phyloP scores from a whole-genome alignment of 805 yeast genomes.

The Ogataea ganodermae region DNA sequence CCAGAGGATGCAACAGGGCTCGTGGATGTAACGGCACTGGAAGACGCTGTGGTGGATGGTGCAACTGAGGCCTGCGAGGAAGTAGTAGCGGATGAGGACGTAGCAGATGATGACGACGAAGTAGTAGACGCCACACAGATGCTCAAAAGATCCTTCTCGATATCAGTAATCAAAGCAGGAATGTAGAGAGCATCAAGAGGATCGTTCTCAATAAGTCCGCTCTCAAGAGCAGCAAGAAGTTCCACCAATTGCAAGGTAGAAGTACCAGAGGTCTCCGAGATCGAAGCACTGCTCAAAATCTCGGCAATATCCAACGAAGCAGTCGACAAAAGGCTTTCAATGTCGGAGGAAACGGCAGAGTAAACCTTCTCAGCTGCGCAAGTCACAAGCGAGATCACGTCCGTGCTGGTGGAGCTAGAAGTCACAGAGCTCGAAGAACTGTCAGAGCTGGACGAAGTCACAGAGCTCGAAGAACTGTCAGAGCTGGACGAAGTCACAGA shows the following conservation, averaged over 20 bases:
- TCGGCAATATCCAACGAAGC: neutral
- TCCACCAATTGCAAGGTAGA: neutral
- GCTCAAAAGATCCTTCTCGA: neutral
- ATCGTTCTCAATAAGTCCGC: neutral
- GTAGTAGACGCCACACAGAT: neutral
- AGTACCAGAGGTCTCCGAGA: neutral
- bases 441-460: too few relatives aligned
- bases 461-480: neutral
- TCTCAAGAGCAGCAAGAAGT: neutral
- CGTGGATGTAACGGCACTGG: too few relatives aligned
- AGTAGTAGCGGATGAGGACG: neutral
- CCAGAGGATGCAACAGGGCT: neutral
- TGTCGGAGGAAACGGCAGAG: constrained; percentile 2
- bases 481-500: neutral
- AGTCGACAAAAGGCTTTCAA: neutral
- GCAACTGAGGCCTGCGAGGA: too few relatives aligned
- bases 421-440: too few relatives aligned
- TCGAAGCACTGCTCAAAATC: neutral
- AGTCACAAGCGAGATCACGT: neutral
- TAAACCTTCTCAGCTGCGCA: neutral
- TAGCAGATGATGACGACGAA: neutral
- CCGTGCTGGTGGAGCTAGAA: too few relatives aligned
- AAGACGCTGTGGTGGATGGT: too few relatives aligned
- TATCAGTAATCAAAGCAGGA: neutral
- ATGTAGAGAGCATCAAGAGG: neutral